phyloP scores from a whole-genome alignment of 1,284 basidiomycete species.

The Apiotrichum gracile region DNA sequence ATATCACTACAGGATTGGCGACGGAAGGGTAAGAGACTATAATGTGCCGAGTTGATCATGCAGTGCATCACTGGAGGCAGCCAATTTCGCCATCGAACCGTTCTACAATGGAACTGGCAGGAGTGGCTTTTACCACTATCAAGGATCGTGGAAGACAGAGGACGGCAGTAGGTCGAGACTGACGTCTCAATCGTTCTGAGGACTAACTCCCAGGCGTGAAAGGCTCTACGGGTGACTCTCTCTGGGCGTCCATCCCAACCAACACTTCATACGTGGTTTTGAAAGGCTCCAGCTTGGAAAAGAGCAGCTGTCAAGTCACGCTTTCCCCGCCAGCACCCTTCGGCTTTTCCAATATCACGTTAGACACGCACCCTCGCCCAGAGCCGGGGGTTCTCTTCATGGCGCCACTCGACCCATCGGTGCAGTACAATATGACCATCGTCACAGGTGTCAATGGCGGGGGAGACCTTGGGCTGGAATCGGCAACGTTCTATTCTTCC shows the following conservation, averaged over 20 bases:
- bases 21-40: neutral
- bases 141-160: neutral
- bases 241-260: neutral
- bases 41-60: neutral
- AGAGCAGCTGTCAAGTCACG: neutral
- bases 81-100: neutral
- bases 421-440: neutral
- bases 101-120: neutral
- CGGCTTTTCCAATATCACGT: neutral
- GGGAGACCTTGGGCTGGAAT: neutral
- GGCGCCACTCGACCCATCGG: neutral
- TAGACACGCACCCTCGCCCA: neutral
- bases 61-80: neutral
- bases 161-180: neutral
- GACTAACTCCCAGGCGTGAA: neutral
- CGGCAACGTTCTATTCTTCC: neutral
- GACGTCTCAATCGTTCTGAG: neutral
- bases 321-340: neutral
- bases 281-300: neutral
- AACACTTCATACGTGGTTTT: neutral
- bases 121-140: neutral
- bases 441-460: neutral
- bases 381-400: neutral
- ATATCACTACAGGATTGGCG: neutral
- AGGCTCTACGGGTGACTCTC: neutral